phyloP scores from a whole-genome alignment of 768 basidiomycete species.

The Trametes cinnabarina region DNA sequence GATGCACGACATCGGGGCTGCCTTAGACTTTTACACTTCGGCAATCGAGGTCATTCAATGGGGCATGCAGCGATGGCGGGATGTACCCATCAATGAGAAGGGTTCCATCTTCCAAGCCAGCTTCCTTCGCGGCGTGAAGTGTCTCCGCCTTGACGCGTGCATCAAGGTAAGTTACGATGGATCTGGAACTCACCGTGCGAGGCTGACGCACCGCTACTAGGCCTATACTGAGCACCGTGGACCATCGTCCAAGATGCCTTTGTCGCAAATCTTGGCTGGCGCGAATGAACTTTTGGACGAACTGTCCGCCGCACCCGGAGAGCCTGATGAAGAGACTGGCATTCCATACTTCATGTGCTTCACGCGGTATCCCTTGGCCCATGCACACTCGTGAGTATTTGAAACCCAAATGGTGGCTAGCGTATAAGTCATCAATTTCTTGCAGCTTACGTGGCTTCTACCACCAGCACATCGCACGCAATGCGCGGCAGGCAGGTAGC shows the following conservation, averaged over 20 bases:
- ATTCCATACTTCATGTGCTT: not conserved
- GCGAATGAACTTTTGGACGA: conserved; percentile 1
- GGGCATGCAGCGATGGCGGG: conserved; percentile 38
- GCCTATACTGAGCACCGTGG: not conserved
- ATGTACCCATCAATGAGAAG: conserved; percentile 38
- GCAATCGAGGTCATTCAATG: conserved; percentile 43
- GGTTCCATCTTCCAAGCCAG: conserved; percentile 43
- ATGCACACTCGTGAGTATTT: conserved; percentile 1
- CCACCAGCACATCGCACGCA: conserved; percentile 9
- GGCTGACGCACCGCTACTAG: not conserved
- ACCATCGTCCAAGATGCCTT: not conserved
- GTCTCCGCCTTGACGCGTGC: conserved; percentile 33
- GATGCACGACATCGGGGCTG: conserved; percentile 14
- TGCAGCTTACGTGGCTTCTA: conserved; percentile 15
- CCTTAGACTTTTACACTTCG: conserved; percentile 36
- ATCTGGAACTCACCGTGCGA: not conserved
- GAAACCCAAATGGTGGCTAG: too few relatives aligned
- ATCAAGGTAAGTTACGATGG: conserved; percentile 30
- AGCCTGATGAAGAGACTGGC: not conserved
- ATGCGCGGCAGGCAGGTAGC: not conserved
- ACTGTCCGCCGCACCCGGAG: not conserved
- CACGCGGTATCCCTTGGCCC: conserved; percentile 1
- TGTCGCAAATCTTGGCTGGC: not conserved
- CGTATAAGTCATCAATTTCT: too few relatives aligned
- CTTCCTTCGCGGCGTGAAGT: conserved; percentile 43